Conservation (phyloP, 441 rosid genomes). For the Adansonia grandidieri region DNA sequence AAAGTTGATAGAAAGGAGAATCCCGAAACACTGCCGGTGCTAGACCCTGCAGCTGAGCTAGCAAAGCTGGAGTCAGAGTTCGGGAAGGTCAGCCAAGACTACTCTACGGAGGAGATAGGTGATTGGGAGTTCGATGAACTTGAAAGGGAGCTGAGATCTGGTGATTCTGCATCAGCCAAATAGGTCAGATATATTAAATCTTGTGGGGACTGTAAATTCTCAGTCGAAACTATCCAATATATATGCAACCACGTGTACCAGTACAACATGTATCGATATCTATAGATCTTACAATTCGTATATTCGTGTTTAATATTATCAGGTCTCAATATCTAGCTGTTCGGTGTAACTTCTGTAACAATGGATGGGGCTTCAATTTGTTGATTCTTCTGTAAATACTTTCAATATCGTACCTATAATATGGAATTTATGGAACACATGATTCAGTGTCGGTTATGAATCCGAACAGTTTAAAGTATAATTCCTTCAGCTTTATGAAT, state of each 20-base stretch:
- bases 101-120: conserved; percentile 75
- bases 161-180: conserved; percentile 42
- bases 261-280: conserved; percentile 19
- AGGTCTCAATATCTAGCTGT: conserved; percentile 23
- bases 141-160: conserved; percentile 72
- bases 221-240: conserved; percentile 16
- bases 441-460: neutral
- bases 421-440: conserved; percentile 29
- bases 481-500: neutral
- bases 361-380: conserved; percentile 30
- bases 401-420: conserved; percentile 36
- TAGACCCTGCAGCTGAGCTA: conserved; percentile 83
- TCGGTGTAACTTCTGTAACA: conserved; percentile 36
- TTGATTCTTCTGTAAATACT: conserved; percentile 66
- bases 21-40: conserved; percentile 42
- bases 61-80: conserved; percentile 94
- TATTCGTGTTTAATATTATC: too few relatives aligned
- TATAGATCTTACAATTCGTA: too few relatives aligned
- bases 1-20: conserved; percentile 45
- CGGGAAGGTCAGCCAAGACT: conserved; percentile 79
- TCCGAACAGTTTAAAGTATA: neutral
- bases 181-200: conserved; percentile 19
- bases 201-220: neutral
- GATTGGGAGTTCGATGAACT: conserved; percentile 99
- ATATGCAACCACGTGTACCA: conserved; percentile 23